Conservation (phyloP, 257 asterid species). For the Nicotiana obtusifolia region DNA sequence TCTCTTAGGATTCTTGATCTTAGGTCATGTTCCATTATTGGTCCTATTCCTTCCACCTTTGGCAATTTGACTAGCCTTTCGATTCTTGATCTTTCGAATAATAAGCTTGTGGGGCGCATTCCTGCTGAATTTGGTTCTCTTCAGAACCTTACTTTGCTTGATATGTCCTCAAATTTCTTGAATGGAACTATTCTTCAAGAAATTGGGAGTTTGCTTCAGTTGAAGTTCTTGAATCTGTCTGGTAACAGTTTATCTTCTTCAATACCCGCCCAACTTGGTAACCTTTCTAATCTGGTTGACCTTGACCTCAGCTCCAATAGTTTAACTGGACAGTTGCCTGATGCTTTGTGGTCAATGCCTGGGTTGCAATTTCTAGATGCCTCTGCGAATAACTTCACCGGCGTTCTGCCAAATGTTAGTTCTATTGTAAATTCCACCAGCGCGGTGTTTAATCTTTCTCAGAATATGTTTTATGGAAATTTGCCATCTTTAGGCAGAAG, state of each 20-base stretch:
- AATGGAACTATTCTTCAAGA: slow-evolving; percentile 55
- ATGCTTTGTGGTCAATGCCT: slow-evolving; percentile 60
- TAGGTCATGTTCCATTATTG: slow-evolving; percentile 58
- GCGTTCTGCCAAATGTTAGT: slow-evolving; percentile 45
- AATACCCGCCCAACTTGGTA: slow-evolving; percentile 72
- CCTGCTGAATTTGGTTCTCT: slow-evolving; percentile 33
- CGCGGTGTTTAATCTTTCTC: slow-evolving; percentile 51
- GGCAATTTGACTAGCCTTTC: slow-evolving; percentile 73
- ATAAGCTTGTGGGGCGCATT: slow-evolving; percentile 53
- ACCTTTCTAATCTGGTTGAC: slow-evolving; percentile 57
- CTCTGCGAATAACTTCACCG: slow-evolving; percentile 71
- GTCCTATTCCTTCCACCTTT: slow-evolving; percentile 51
- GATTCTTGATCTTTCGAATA: slow-evolving; percentile 66
- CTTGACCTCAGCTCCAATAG: slow-evolving; percentile 78
- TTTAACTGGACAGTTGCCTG: slow-evolving; percentile 50
- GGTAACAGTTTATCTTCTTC: slow-evolving; percentile 62
- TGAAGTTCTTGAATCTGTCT: slow-evolving; percentile 66
- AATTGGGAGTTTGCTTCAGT: slow-evolving; percentile 49
- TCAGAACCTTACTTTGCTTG: slow-evolving; percentile 54
- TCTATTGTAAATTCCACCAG: slow-evolving; percentile 29
- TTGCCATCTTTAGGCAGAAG: slow-evolving; percentile 48
- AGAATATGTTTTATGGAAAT: slow-evolving; percentile 64
- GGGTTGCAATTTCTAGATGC: slow-evolving; percentile 57
- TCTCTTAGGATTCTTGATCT: slow-evolving; percentile 85
- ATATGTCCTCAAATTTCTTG: slow-evolving; percentile 61